Percentiles rank a stretch among this genome's conserved stretches.
These are phyloP conservation scores for Pyrenophora teres DNA, from an alignment of 2,329 filamentous ascomycete species.

Conservation along the genomic window DNA sequence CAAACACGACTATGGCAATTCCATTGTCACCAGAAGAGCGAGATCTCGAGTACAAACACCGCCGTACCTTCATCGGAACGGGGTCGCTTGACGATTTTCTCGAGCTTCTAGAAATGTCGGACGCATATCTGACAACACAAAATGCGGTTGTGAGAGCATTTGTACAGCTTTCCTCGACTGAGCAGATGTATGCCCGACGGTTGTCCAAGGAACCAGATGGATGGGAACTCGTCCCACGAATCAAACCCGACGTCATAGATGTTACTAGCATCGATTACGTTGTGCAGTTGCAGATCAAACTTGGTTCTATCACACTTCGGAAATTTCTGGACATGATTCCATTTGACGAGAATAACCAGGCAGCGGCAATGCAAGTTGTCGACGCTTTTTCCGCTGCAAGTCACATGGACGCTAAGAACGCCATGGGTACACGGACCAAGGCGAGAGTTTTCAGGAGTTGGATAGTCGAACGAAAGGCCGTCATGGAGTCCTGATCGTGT, in stretches of 20 bases:
- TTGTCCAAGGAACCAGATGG: conserved; percentile 16
- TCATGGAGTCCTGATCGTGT: neutral
- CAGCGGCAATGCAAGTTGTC: conserved; percentile 17
- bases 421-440: conserved; percentile 12
- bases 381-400: conserved; percentile 33
- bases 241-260: conserved; percentile 19
- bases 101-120: conserved; percentile 22
- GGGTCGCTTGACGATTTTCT: conserved; percentile 35
- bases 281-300: conserved; percentile 24
- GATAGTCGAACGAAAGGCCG: conserved; percentile 14
- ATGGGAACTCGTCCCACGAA: conserved; percentile 32
- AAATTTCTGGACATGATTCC: conserved; percentile 28
- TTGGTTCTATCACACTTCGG: conserved; percentile 31
- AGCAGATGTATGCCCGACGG: conserved; percentile 33
- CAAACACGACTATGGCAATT: neutral
- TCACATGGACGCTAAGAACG: conserved; percentile 21
- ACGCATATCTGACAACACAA: conserved; percentile 14
- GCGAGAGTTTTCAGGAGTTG: conserved; percentile 28
- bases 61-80: conserved; percentile 40
- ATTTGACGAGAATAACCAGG: conserved; percentile 18
- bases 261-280: conserved; percentile 24
- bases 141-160: conserved; percentile 26
- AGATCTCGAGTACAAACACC: conserved; percentile 37
- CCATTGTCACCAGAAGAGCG: conserved; percentile 14
- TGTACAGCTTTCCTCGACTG: conserved; percentile 21